Evolutionary conservation across 2,329 filamentous ascomycete species (phyloP).

Genomic region (Phyllosticta paracitricarpa): DNA sequence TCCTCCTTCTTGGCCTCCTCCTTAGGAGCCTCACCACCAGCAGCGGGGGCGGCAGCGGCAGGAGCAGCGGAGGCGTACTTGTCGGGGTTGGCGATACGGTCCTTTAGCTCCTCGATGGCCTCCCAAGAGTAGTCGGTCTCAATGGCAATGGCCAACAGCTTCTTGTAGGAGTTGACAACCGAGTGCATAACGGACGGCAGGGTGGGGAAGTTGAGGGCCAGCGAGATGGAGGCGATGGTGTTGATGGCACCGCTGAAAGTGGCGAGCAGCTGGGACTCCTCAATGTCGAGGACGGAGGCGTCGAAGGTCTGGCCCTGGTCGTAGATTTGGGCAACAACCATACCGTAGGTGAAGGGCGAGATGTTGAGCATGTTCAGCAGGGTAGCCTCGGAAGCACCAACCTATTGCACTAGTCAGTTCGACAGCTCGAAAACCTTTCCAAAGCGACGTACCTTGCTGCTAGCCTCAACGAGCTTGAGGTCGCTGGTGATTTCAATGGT

Average conservation of each 20-base stretch:
- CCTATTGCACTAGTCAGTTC: constrained; percentile 25
- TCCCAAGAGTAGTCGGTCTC: constrained; percentile 89
- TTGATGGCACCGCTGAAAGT: constrained; percentile 70
- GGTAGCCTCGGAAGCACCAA: constrained; percentile 97
- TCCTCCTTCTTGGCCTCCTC: constrained; percentile 32
- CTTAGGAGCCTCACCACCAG: constrained; percentile 39
- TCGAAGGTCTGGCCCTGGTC: constrained; percentile 92
- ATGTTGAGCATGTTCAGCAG: constrained; percentile 99
- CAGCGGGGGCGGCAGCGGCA: constrained; percentile 46
- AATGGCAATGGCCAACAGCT: constrained; percentile 78
- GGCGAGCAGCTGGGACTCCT: constrained; percentile 87
- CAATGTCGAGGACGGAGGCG: constrained; percentile 77
- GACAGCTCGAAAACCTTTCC: too few relatives aligned
- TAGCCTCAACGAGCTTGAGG: constrained; percentile 92
- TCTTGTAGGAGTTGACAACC: constrained; percentile 97
- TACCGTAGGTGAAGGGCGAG: constrained; percentile 98
- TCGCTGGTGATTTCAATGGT: constrained; percentile 99
- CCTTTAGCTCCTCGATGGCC: constrained; percentile 95
- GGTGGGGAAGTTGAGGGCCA: constrained; percentile 91
- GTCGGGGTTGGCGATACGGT: constrained; percentile 98
- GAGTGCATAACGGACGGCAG: constrained; percentile 95
- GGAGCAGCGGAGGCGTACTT: constrained; percentile 83
- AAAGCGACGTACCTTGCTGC: constrained; percentile 51
- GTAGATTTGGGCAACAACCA: constrained; percentile 94
- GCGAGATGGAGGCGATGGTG: constrained; percentile 81